Conservation (phyloP, 805 yeast genomes). For the Teunomyces aglyptinius region DNA sequence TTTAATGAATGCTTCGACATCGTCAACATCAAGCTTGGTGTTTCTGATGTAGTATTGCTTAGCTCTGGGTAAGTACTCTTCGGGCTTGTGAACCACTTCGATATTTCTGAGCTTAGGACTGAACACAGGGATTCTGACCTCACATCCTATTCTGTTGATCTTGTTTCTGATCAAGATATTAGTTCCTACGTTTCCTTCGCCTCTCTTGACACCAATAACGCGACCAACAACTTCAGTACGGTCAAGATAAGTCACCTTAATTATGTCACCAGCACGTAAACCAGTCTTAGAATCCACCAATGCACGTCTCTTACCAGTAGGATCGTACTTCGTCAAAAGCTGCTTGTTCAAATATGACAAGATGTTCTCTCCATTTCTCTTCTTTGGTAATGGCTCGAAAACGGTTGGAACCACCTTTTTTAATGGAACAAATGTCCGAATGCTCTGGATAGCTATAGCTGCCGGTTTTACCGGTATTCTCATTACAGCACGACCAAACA, state of each 20-base stretch:
- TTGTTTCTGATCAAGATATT: conserved; percentile 82
- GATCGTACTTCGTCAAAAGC: conserved; percentile 62
- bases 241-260: conserved; percentile 68
- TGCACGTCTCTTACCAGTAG: conserved; percentile 63
- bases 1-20: conserved; percentile 47
- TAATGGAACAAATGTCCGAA: conserved; percentile 18
- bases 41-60: conserved; percentile 90
- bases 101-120: conserved; percentile 75
- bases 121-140: conserved; percentile 74
- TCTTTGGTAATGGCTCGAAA: conserved; percentile 49
- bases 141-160: conserved; percentile 80
- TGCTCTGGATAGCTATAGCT: conserved; percentile 9
- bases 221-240: conserved; percentile 75
- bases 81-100: conserved; percentile 75
- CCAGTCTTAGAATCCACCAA: conserved; percentile 48
- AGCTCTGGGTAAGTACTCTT: conserved; percentile 67
- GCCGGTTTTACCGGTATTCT: conserved; percentile 8
- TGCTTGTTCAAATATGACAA: conserved; percentile 48
- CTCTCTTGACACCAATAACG: conserved; percentile 71
- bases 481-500: conserved; percentile 10
- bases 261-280: conserved; percentile 78
- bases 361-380: conserved; percentile 46
- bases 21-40: conserved; percentile 72
- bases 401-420: conserved; percentile 27
- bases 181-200: conserved; percentile 59